Evolutionary conservation across 2,329 filamentous ascomycete species (phyloP), one percentile per base, ranked within the genome.

Genomic region (Penicillium crustosum): DNA sequence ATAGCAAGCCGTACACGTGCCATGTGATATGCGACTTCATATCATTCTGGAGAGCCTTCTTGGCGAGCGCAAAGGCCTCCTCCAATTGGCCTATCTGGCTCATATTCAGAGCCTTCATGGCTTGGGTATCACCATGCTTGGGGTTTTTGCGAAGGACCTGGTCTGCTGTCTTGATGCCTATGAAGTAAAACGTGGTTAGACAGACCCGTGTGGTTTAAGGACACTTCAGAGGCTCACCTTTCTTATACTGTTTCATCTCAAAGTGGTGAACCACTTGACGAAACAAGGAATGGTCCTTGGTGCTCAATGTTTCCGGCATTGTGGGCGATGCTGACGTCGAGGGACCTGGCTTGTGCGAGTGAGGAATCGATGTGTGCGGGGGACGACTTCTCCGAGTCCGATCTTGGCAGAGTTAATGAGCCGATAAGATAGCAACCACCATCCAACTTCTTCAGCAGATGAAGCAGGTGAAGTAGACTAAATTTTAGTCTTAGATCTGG

Each of bases 1-100:
- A 97, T 50, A 99, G 83, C 66, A 99, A 79, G 33, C 95, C 94
- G 75, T 97, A 99, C 60, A 99, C 94, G 77, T 99, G 95, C 94
- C 94, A 99, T 82, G 93, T 97, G 70, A 99, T 93, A 78, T 97
- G 93, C 70, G 93, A 97, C 81, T 95, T 97, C 93, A 99, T 97
- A 75, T 97, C 93, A 70, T 93, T 91, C 66, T 89, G 92, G 68
- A 99, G 82, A 35, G 95, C 94, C 65, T 92, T 85, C 79, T 97
- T 99, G 70, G 90, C 93, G 59, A 99, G 83, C 45, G 88, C 86
- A 74, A 99, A 99, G 0, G 95, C 95, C 78, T 99, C 94, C 57
- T 96, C 91, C 31, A 89, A 88, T 78, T 96, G 93, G 67, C 92
- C 91, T 77, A 93, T 89, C 44, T 90, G 89, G 76, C 96, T 97